phyloP scores from a whole-genome alignment of 2,329 filamentous ascomycete species.

The Emmonsiellopsis sp. region DNA sequence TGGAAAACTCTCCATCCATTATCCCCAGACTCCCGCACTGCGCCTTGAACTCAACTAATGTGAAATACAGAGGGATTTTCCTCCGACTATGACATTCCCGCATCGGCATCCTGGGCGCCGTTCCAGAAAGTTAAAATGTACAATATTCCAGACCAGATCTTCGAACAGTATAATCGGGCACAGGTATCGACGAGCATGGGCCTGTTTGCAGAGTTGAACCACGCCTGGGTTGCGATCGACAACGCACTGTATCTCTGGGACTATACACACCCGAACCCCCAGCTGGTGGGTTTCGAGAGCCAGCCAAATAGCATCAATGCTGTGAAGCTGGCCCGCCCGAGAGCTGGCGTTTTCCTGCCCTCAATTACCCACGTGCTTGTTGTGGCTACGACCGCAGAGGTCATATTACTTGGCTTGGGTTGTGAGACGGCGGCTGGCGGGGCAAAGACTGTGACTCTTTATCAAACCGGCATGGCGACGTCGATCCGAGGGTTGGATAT shows the following conservation, averaged over 20 bases:
- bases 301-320: constrained; percentile 78
- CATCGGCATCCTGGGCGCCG: constrained; percentile 64
- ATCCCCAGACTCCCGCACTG: too few relatives aligned
- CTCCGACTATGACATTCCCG: constrained; percentile 78
- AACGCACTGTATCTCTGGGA: constrained; percentile 97
- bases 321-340: constrained; percentile 79
- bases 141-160: constrained; percentile 82
- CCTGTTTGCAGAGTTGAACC: constrained; percentile 84
- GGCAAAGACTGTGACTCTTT: constrained; percentile 64
- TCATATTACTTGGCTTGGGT: constrained; percentile 77
- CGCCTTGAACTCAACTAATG: background rate
- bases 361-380: constrained; percentile 82
- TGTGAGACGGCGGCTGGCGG: constrained; percentile 55
- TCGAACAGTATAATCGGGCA: constrained; percentile 82
- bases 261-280: constrained; percentile 84
- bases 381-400: constrained; percentile 74
- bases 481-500: constrained; percentile 68
- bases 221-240: constrained; percentile 93
- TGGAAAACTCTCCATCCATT: background rate
- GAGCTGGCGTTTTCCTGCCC: constrained; percentile 75
- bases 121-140: constrained; percentile 83
- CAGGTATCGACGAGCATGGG: constrained; percentile 91
- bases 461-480: constrained; percentile 78
- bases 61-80: constrained; percentile 64
- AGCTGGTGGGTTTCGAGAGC: constrained; percentile 86